Conservation (phyloP, 192 early-diverging fungal genomes). For the Lobosporangium transversale region DNA sequence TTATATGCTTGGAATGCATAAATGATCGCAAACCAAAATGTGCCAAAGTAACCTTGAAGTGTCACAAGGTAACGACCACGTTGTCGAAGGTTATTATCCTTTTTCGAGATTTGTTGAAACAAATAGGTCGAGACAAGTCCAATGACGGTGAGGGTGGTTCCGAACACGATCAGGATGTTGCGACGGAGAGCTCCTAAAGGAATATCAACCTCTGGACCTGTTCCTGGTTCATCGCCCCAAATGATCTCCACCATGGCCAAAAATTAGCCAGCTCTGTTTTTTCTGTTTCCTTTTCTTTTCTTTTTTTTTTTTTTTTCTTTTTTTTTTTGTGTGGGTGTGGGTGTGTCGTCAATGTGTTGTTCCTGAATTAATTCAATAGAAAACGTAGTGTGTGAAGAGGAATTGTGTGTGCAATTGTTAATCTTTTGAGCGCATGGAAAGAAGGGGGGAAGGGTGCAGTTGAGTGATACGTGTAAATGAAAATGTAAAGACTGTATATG, state of each 20-base stretch:
- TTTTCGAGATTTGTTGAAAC: conserved; percentile 45
- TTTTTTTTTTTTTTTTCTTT: too few relatives aligned
- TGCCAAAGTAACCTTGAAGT: conserved; percentile 27
- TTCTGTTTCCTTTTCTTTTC: too few relatives aligned
- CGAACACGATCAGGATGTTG: conserved; percentile 19
- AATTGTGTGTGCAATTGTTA: too few relatives aligned
- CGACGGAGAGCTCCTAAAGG: conserved; percentile 19
- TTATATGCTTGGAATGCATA: conserved; percentile 24
- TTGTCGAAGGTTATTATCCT: conserved; percentile 45
- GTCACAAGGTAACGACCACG: conserved; percentile 42
- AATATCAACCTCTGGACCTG: neutral
- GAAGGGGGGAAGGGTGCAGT: too few relatives aligned
- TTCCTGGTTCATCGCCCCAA: neutral
- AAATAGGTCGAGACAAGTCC: conserved; percentile 23
- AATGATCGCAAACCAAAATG: conserved; percentile 16
- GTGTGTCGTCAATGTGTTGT: too few relatives aligned
- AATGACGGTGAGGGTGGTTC: neutral
- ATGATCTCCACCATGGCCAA: conserved; percentile 10
- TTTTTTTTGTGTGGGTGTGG: too few relatives aligned
- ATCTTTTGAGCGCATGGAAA: too few relatives aligned
- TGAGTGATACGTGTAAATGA: too few relatives aligned
- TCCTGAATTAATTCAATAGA: too few relatives aligned
- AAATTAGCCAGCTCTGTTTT: too few relatives aligned
- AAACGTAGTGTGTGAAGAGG: too few relatives aligned
- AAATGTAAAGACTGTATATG: too few relatives aligned